These are phyloP conservation scores for Naganishia friedmannii DNA, from an alignment of 768 basidiomycete genomes.

Conservation along the genomic window DNA sequence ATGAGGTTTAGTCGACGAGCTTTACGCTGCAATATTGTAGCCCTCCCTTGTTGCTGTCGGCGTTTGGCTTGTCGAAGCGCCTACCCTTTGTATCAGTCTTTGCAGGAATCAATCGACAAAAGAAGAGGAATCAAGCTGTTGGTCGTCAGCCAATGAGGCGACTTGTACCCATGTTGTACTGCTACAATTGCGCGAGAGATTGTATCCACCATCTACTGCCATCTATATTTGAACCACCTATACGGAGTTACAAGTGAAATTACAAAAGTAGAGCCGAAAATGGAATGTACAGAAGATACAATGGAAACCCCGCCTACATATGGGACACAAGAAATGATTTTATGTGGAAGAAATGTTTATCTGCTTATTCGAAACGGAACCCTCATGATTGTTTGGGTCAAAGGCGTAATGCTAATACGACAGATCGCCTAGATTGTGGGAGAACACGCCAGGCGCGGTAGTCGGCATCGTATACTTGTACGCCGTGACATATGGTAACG, in stretches of 20 bases:
- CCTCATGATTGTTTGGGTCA: not conserved
- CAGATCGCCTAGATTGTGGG: not conserved
- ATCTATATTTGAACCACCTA: not conserved
- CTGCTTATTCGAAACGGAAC: not conserved
- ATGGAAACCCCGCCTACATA: not conserved
- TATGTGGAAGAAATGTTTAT: no score
- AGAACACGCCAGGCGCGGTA: not conserved
- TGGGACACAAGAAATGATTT: no score
- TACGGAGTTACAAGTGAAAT: not conserved
- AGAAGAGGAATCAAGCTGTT: not conserved
- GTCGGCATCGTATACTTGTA: slow-evolving; percentile 5
- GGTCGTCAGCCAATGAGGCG: not conserved
- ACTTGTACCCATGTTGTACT: no score
- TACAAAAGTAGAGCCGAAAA: not conserved
- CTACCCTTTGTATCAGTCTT: not conserved
- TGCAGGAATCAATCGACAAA: not conserved
- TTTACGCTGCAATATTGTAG: not conserved
- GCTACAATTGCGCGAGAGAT: not conserved
- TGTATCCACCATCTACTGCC: not conserved
- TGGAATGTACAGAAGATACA: not conserved
- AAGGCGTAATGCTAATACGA: not conserved
- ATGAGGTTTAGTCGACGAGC: slow-evolving; percentile 14
- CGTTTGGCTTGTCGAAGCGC: not conserved
- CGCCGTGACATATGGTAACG: slow-evolving; percentile 1
- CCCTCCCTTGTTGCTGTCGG: not conserved